Evolutionary conservation across 768 basidiomycete genomes (phyloP).

Genomic region (Russula dissimulans): DNA sequence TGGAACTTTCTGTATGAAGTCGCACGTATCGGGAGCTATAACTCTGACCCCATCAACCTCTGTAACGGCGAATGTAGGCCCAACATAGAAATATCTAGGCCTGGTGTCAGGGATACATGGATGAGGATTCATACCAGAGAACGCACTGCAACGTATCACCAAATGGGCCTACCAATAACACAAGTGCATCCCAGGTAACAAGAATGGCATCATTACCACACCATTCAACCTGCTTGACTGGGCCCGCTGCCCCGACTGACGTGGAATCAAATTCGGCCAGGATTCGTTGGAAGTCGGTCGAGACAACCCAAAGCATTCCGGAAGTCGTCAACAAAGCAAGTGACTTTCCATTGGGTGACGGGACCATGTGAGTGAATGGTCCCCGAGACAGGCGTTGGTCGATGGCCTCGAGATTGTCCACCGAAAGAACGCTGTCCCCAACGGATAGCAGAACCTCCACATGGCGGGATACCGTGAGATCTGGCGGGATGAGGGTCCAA

Average conservation of each 20-base stretch:
- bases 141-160: slow-evolving; percentile 79
- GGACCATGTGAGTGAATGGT: slow-evolving; percentile 78
- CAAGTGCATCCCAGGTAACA: slow-evolving; percentile 70
- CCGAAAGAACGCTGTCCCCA: slow-evolving; percentile 67
- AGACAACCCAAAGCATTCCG: slow-evolving; percentile 86
- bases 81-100: slow-evolving; percentile 61
- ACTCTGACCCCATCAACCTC: slow-evolving; percentile 90
- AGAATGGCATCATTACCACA: slow-evolving; percentile 94
- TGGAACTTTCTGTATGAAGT: slow-evolving; percentile 91
- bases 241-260: slow-evolving; percentile 46
- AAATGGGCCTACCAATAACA: slow-evolving; percentile 84
- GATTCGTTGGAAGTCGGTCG: slow-evolving; percentile 81
- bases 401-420: slow-evolving; percentile 82
- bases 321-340: slow-evolving; percentile 71
- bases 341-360: slow-evolving; percentile 91
- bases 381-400: slow-evolving; percentile 86
- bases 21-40: slow-evolving; percentile 66
- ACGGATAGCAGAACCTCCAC: slow-evolving; percentile 82
- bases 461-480: slow-evolving; percentile 81
- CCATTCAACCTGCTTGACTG: slow-evolving; percentile 76
- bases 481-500: slow-evolving; percentile 87
- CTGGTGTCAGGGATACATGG: slow-evolving; percentile 7
- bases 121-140: background rate
- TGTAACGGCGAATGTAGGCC: slow-evolving; percentile 67
- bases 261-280: slow-evolving; percentile 80